Evolutionary conservation across 2,329 filamentous ascomycete species (phyloP), one percentile per base, ranked within the genome.

Genomic region (Sclerotinia nivalis): DNA sequence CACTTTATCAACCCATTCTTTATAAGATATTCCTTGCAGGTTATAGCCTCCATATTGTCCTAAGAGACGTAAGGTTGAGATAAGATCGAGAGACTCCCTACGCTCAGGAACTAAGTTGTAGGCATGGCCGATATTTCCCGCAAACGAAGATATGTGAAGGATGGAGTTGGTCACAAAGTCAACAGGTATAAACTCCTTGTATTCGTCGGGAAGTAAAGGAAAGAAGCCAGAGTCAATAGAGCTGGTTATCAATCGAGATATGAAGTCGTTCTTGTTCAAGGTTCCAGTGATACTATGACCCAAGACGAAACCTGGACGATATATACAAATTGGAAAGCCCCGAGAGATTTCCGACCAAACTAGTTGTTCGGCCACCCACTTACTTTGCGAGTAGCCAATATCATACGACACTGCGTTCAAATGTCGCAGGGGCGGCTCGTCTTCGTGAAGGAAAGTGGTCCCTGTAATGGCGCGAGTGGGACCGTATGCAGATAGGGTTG

Each of bases 91-190:
- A 22, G 5, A 34, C 28, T 12, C 1, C 0, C 20, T n/a, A 12
- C 13, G 9, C 10, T 12, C 20, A 22, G 31, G 4, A 37, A 56
- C 1, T 13, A 12, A 13, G 3, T 6, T 13, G 0, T 2, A 13
- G 5, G 6, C 20, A 13, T 37, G 1, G 2, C 2, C 0, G 37
- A 15, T 7, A 7, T 7, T 22, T 13, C 10, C 6, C 13, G 10
- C 2, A 56, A 2, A 55, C 2, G 40, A 43, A 22, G 4, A 55
- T 55, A 12, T 4, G 20, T 13, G 0, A 9, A 55, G 20, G 0
- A 13, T n/a, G 20, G 31, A 56, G 8, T 2, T 2, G 13, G 1
- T 10, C 3, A 22, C 5, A 1, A 20, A 37, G 2, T n/a, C 31
- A 8, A 6, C 9, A 3, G 22, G 54, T 56, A 20, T 4, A 8